These are phyloP conservation scores for Tylopilus felleus DNA, from an alignment of 768 basidiomycete genomes.

Conservation along the genomic window DNA sequence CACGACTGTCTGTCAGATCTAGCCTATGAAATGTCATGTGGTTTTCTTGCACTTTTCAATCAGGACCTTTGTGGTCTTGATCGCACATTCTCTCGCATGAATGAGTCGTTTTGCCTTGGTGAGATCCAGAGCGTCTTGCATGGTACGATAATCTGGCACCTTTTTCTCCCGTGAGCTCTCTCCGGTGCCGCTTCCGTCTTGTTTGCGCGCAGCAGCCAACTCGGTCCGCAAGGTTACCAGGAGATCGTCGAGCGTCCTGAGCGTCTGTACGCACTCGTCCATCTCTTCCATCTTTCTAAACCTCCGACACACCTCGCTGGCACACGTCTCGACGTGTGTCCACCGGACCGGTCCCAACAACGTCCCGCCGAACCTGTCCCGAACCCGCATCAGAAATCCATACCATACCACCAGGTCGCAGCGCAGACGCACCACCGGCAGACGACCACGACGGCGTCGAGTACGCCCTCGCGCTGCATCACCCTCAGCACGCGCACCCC, in stretches of 20 bases:
- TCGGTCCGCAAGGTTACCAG: slow-evolving; percentile 54
- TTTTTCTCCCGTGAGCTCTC: slow-evolving; percentile 18
- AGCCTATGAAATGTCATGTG: neutral
- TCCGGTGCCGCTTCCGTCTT: neutral
- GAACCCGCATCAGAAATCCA: neutral
- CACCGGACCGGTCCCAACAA: slow-evolving; percentile 76
- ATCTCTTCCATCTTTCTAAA: slow-evolving; percentile 70
- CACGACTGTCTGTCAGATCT: slow-evolving; percentile 1
- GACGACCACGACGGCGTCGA: slow-evolving; percentile 79
- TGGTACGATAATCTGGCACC: slow-evolving; percentile 44
- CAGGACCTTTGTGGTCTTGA: slow-evolving; percentile 56
- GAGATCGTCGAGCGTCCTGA: slow-evolving; percentile 60
- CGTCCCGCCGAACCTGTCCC: slow-evolving; percentile 74
- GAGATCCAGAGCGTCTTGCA: slow-evolving; percentile 46
- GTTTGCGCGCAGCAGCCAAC: slow-evolving; percentile 13
- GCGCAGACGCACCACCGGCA: slow-evolving; percentile 64
- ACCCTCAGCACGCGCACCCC: slow-evolving; percentile 59
- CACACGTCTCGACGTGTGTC: slow-evolving; percentile 72
- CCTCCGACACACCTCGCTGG: slow-evolving; percentile 65
- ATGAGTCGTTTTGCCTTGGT: slow-evolving; percentile 65
- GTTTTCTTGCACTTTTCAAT: slow-evolving; percentile 40
- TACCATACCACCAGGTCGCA: too few relatives aligned
- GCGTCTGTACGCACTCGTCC: slow-evolving; percentile 53
- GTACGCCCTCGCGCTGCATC: slow-evolving; percentile 64
- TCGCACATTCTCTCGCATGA: slow-evolving; percentile 64